Evolutionary conservation across 2,329 filamentous ascomycete species (phyloP).

Genomic region (Paraphoma chrysanthemicola): DNA sequence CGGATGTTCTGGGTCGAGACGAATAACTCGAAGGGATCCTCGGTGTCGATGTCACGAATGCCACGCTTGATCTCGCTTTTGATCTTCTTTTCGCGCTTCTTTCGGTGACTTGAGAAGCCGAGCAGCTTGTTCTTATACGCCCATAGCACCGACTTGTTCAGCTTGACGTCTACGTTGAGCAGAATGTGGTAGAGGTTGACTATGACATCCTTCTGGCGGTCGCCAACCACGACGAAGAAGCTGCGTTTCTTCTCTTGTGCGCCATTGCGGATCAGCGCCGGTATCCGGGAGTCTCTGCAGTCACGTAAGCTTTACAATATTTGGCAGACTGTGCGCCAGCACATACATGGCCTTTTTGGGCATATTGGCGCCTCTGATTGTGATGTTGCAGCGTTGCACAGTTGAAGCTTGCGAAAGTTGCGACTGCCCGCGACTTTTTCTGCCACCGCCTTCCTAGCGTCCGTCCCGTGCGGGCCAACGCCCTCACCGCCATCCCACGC

Average conservation of each 20-base stretch:
- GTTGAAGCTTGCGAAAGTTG: neutral
- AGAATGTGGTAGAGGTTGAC: constrained; percentile 95
- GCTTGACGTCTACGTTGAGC: constrained; percentile 85
- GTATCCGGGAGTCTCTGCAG: constrained; percentile 46
- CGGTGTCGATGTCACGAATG: constrained; percentile 86
- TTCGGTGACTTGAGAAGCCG: constrained; percentile 93
- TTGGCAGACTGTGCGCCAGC: neutral
- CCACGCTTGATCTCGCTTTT: constrained; percentile 98
- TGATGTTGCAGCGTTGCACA: neutral
- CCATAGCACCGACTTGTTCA: constrained; percentile 97
- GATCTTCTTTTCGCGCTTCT: constrained; percentile 98
- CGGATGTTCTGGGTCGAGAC: constrained; percentile 95
- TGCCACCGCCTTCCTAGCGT: constrained; percentile 4
- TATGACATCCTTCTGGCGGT: constrained; percentile 94
- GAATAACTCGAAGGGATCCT: constrained; percentile 97
- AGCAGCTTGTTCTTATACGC: constrained; percentile 98
- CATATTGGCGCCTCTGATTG: constrained; percentile 38
- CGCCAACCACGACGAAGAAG: constrained; percentile 96
- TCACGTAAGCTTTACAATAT: constrained; percentile 16
- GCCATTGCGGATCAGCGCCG: constrained; percentile 50
- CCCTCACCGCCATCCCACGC: too few relatives aligned
- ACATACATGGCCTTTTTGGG: constrained; percentile 49
- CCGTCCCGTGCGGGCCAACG: neutral
- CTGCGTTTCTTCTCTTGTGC: constrained; percentile 88
- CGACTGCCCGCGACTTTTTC: constrained; percentile 5